A percentile compares a stretch with the other conserved stretches of the same genome.
phyloP scores from a whole-genome alignment of 768 basidiomycete genomes.

The Amanita polypyramis region DNA sequence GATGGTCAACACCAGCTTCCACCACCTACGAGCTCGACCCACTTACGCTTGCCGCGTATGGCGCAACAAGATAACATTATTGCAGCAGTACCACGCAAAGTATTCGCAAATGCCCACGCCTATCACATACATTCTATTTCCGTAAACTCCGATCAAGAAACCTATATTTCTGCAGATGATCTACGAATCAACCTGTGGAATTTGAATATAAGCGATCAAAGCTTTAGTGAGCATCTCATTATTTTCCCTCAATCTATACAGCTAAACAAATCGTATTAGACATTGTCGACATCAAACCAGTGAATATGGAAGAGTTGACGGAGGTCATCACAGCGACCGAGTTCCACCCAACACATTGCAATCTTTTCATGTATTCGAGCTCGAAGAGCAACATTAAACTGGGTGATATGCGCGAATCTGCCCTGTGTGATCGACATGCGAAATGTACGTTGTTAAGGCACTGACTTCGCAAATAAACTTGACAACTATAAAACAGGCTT shows the following conservation, averaged over 20 bases:
- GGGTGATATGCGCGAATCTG: constrained; percentile 98
- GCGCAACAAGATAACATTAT: constrained; percentile 94
- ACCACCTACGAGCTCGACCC: constrained; percentile 43
- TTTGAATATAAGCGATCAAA: constrained; percentile 95
- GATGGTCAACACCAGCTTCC: constrained; percentile 67
- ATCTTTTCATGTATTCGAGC: constrained; percentile 98
- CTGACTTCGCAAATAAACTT: constrained; percentile 9
- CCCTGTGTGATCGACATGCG: constrained; percentile 90
- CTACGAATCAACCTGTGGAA: constrained; percentile 98
- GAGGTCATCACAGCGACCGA: constrained; percentile 99
- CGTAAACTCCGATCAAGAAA: constrained; percentile 98
- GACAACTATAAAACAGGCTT: constrained; percentile 53
- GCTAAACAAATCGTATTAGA: constrained; percentile 36
- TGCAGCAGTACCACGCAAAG: constrained; percentile 96
- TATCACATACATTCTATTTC: constrained; percentile 99
- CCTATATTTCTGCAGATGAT: constrained; percentile 99
- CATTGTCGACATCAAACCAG: constrained; percentile 99
- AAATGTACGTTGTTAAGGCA: constrained; percentile 58
- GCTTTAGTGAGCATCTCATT: constrained; percentile 74
- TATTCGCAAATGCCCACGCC: constrained; percentile 97
- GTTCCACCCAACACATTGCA: constrained; percentile 96
- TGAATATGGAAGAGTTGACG: constrained; percentile 99
- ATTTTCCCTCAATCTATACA: background rate
- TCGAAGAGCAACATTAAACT: constrained; percentile 99
- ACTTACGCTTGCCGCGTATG: constrained; percentile 85